Evolutionary conservation across 164 flowering plant species (phyloP).

Genomic region (Vitis riparia): DNA sequence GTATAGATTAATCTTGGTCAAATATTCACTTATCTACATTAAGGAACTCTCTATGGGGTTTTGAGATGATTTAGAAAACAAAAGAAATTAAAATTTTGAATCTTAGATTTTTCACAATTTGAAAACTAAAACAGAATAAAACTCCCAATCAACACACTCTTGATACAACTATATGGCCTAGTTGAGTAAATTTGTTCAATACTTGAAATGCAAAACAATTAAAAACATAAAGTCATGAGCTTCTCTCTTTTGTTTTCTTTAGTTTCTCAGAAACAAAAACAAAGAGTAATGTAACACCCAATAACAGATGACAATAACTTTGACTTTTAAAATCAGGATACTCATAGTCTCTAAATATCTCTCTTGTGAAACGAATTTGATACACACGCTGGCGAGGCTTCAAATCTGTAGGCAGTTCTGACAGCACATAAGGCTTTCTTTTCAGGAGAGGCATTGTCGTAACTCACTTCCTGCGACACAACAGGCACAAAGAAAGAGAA

Average conservation of each 20-base stretch:
- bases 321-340: constrained; percentile 48
- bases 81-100: background rate
- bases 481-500: no score
- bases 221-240: background rate
- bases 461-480: constrained; percentile 2
- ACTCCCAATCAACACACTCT: background rate
- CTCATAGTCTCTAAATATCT: constrained; percentile 81
- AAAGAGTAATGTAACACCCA: background rate
- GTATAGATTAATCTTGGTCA: constrained; percentile 74
- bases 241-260: background rate
- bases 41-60: constrained; percentile 25
- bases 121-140: background rate
- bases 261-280: background rate
- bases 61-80: background rate
- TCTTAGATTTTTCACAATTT: background rate
- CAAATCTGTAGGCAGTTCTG: constrained; percentile 67
- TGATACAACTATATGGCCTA: background rate
- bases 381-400: constrained; percentile 72
- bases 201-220: background rate
- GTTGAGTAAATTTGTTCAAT: background rate
- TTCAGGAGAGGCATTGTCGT: constrained; percentile 75
- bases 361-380: constrained; percentile 93
- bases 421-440: constrained; percentile 60
- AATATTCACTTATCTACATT: constrained; percentile 58
- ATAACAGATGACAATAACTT: background rate